These are phyloP conservation scores for Daldinia caldariorum DNA, from an alignment of 495 filamentous ascomycete species.

Conservation along the genomic window DNA sequence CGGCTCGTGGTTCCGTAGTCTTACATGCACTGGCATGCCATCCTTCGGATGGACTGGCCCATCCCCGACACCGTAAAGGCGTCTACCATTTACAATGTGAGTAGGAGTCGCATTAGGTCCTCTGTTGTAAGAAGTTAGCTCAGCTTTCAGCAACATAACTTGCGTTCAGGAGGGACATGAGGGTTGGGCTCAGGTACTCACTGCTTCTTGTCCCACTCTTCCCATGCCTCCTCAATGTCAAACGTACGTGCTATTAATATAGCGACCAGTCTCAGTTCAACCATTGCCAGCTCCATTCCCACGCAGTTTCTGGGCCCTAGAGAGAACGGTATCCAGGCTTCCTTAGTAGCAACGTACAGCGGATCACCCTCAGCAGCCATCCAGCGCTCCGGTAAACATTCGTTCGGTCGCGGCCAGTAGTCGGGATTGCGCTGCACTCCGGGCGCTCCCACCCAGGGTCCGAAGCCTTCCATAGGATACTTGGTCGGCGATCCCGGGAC, in stretches of 20 bases:
- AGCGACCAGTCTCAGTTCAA: conserved; percentile 58
- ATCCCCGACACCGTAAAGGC: conserved; percentile 46
- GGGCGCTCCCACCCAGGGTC: conserved; percentile 39
- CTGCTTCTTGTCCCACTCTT: conserved; percentile 51
- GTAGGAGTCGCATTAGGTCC: conserved; percentile 36
- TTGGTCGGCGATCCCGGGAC: conserved; percentile 38
- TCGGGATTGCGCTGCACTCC: conserved; percentile 48
- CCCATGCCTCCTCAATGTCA: conserved; percentile 58
- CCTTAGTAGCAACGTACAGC: conserved; percentile 50
- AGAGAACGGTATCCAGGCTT: conserved; percentile 64
- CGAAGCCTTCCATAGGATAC: conserved; percentile 46
- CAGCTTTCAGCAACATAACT: conserved; percentile 7
- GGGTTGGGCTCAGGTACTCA: conserved; percentile 19
- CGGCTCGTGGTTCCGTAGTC: conserved; percentile 26
- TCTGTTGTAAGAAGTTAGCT: conserved; percentile 15
- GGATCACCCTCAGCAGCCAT: conserved; percentile 47
- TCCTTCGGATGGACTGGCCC: conserved; percentile 49
- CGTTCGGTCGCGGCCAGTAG: conserved; percentile 51
- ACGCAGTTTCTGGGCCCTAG: conserved; percentile 64
- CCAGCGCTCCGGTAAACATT: conserved; percentile 60
- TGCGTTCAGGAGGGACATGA: neutral
- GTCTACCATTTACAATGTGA: conserved; percentile 44
- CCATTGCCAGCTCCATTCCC: conserved; percentile 62
- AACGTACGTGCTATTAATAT: conserved; percentile 59
- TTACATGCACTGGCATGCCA: conserved; percentile 45